Conservation (phyloP, 768 basidiomycete genomes). For the Clathrus columnatus region DNA sequence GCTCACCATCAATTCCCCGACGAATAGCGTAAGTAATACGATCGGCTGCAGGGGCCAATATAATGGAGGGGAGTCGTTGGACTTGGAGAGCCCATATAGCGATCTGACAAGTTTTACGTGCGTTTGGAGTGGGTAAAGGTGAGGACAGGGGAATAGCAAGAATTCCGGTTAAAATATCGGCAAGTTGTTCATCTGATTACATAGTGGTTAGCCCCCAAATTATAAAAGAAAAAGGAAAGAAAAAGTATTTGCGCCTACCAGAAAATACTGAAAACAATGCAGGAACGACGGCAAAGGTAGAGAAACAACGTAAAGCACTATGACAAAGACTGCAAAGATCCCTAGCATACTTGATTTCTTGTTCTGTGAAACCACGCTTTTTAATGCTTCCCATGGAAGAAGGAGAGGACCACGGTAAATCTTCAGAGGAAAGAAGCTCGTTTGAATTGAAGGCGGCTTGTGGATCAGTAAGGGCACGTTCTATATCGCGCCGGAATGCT, state of each 20-base stretch:
- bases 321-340: constrained; percentile 71
- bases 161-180: constrained; percentile 49
- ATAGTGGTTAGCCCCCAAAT: not conserved
- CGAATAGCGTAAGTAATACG: constrained; percentile 64
- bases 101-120: constrained; percentile 77
- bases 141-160: constrained; percentile 66
- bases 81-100: constrained; percentile 66
- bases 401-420: constrained; percentile 19
- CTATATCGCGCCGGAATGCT: constrained; percentile 61
- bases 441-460: constrained; percentile 17
- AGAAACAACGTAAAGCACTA: constrained; percentile 44
- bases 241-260: constrained; percentile 34
- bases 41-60: constrained; percentile 54
- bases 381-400: constrained; percentile 50
- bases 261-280: constrained; percentile 52
- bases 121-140: constrained; percentile 68
- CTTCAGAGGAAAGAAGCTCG: constrained; percentile 14
- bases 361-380: constrained; percentile 63
- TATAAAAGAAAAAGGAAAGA: not conserved
- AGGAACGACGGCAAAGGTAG: constrained; percentile 48
- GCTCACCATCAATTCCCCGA: constrained; percentile 73
- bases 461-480: constrained; percentile 56
- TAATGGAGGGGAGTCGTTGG: constrained; percentile 54
- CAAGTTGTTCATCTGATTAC: constrained; percentile 53
- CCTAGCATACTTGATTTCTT: constrained; percentile 69